Evolutionary conservation across 2,329 filamentous ascomycete species (phyloP).

Genomic region (Claviceps sp.): DNA sequence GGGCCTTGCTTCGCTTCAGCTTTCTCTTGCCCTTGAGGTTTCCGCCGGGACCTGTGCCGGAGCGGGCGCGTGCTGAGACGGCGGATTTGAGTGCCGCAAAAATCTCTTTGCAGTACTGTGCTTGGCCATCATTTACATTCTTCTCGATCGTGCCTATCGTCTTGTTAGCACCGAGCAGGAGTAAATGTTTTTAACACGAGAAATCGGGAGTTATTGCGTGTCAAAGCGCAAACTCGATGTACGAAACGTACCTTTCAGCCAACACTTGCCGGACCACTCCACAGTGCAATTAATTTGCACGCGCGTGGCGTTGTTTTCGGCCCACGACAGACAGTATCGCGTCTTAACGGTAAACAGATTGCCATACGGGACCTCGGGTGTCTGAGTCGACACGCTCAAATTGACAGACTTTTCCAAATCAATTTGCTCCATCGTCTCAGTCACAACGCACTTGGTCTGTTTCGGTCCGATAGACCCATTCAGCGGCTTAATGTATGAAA

Average conservation of each 20-base stretch:
- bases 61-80: conserved; percentile 50
- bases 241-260: conserved; percentile 66
- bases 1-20: conserved; percentile 37
- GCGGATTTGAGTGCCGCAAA: conserved; percentile 60
- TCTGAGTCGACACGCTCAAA: conserved; percentile 73
- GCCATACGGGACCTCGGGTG: conserved; percentile 87
- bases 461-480: conserved; percentile 73
- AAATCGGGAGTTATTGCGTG: too few species aligned
- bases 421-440: conserved; percentile 67
- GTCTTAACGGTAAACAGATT: conserved; percentile 89
- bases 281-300: conserved; percentile 80
- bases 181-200: too few species aligned
- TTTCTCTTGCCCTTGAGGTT: conserved; percentile 48
- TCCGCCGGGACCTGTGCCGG: conserved; percentile 30
- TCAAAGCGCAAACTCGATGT: background rate
- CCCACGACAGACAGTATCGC: conserved; percentile 90
- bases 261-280: conserved; percentile 96
- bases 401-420: conserved; percentile 81
- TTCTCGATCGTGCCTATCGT: conserved; percentile 80
- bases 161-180: conserved; percentile 14
- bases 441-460: conserved; percentile 88
- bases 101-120: conserved; percentile 67
- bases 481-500: conserved; percentile 85
- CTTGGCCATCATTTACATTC: conserved; percentile 81
- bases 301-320: conserved; percentile 69